Conservation (phyloP, 345 rosid species). For the Acer campestre region DNA sequence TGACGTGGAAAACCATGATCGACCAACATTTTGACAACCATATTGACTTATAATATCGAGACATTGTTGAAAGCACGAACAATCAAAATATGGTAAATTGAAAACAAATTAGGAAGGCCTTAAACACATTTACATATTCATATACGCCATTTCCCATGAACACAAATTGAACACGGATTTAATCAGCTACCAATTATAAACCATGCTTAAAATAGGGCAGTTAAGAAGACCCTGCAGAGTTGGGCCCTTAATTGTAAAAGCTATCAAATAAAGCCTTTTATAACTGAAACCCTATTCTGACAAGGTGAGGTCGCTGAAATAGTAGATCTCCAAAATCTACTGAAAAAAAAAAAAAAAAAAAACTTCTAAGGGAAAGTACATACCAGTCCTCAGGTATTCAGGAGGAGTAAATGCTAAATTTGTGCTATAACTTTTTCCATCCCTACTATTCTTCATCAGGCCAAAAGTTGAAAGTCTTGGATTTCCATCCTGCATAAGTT, state of each 20-base stretch:
- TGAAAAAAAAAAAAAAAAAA: neutral
- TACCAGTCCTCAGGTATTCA: conserved; percentile 93
- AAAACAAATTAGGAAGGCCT: no score
- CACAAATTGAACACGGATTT: no score
- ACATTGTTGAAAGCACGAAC: neutral
- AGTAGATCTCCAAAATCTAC: neutral
- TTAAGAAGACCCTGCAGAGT: neutral
- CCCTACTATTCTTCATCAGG: conserved; percentile 94
- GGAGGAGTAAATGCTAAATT: conserved; percentile 97
- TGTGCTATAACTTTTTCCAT: conserved; percentile 94
- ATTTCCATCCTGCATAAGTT: conserved; percentile 70
- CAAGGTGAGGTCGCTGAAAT: neutral
- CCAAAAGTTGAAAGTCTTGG: conserved; percentile 94
- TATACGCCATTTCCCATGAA: no score
- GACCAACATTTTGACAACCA: neutral
- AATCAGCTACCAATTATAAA: neutral
- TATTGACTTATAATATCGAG: neutral
- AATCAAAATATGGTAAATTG: neutral
- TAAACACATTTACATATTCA: no score
- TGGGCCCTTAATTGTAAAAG: neutral
- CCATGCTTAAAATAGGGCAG: neutral
- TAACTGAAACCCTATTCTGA: neutral
- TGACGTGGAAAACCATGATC: conserved; percentile 2
- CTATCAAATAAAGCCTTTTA: neutral
- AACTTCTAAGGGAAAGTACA: neutral